A percentile compares a stretch with the other conserved stretches of the same genome.
Conservation (phyloP, 2,329 filamentous ascomycete genomes). For the Drechslerella dactyloides region DNA sequence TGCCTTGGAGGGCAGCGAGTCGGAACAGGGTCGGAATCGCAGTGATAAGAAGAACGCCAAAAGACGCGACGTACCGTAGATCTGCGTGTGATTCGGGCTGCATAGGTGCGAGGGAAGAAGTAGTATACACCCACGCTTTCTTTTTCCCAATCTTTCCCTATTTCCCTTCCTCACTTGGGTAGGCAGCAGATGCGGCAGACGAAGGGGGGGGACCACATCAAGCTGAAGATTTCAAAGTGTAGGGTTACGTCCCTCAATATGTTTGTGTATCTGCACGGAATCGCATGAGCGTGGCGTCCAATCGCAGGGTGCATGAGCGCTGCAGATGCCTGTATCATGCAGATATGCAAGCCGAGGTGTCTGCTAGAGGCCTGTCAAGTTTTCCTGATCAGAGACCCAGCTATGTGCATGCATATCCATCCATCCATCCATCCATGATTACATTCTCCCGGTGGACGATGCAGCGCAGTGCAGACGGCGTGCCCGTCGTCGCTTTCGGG, state of each 20-base stretch:
- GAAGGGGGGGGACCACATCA: not conserved
- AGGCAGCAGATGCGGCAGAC: not conserved
- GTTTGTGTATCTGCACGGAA: not conserved
- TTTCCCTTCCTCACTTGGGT: too few species aligned
- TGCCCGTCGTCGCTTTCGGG: conserved; percentile 1
- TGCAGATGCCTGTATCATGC: not conserved
- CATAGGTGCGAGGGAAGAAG: not conserved
- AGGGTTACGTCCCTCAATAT: not conserved
- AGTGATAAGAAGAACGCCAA: not conserved
- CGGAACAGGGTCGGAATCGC: not conserved
- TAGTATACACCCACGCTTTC: not conserved
- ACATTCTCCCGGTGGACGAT: too few species aligned
- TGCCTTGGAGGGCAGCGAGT: not conserved
- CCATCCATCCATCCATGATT: too few species aligned
- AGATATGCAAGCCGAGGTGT: not conserved
- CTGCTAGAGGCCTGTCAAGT: not conserved
- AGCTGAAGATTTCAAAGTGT: not conserved
- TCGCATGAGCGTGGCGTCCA: not conserved
- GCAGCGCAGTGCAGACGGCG: not conserved
- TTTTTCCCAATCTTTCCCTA: too few species aligned
- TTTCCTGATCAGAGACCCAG: too few species aligned
- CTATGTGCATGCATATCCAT: too few species aligned
- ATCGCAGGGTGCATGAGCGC: not conserved
- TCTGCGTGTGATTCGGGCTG: not conserved
- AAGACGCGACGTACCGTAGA: not conserved